Evolutionary conservation across 306 rosid genomes (phyloP).

Genomic region (Rosa rugosa): DNA sequence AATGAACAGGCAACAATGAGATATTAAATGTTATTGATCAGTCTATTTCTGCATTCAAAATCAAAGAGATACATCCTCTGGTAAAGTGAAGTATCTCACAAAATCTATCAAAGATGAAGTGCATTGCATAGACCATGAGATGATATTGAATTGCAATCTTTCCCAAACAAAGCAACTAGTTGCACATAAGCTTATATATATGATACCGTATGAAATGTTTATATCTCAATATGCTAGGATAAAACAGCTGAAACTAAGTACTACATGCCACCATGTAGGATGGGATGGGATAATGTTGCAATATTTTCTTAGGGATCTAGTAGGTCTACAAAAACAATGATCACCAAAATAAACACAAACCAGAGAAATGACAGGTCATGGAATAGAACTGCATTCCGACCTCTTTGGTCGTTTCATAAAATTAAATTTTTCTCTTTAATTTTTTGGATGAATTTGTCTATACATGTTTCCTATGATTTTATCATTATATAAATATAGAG

Average conservation of each 20-base stretch:
- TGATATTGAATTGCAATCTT: background rate
- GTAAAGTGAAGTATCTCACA: background rate
- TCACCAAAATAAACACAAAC: background rate
- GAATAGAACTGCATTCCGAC: background rate
- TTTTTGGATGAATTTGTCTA: background rate
- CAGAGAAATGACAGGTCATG: background rate
- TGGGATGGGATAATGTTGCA: background rate
- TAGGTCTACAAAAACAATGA: background rate
- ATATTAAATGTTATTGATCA: constrained; percentile 12
- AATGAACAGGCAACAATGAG: constrained; percentile 5
- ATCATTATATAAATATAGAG: background rate
- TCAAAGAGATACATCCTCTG: background rate
- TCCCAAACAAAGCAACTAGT: background rate
- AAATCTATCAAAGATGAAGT: background rate
- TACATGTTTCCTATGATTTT: background rate
- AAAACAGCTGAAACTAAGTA: background rate
- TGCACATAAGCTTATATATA: background rate
- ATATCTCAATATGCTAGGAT: background rate
- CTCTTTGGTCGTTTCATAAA: background rate
- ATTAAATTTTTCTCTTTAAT: background rate
- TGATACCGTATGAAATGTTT: background rate
- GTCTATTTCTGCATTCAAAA: background rate
- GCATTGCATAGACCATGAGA: background rate
- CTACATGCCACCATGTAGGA: background rate
- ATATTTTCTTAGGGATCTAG: background rate